Base-by-base conservation (phyloP, 805 yeast genomes). In the baker's yeast (Saccharomyces cerevisiae) region DNA sequence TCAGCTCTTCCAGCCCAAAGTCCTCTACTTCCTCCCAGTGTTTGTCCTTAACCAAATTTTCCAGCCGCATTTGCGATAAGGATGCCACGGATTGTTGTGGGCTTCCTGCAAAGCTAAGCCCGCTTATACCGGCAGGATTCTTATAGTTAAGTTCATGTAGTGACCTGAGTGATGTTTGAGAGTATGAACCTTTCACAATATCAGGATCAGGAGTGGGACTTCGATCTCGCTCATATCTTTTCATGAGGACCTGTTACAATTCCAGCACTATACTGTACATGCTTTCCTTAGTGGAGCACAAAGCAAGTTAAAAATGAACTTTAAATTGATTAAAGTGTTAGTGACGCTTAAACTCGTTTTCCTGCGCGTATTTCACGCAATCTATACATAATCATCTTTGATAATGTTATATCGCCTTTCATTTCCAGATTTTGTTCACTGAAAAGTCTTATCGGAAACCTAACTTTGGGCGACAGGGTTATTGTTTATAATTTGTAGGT, bases 1-100 rank as follows among this genome's bases (percentile, higher is more conserved):
- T 67, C 27, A 75, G 58, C 57, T 78, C 82, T 52, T 75, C 76
- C n/a, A 77, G 51, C 0, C 65, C 72, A 53, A 66, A 73, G 27
- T 66, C 66, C 4, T 70, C 71, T 32, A 75, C 57, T n/a, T 68
- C 61, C 22, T 71, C 70, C 54, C 72, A 61, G 4, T 62, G 57
- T 8, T 64, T 61, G 1, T 62, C 62, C 9, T 59, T 56, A 1
- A 66, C 62, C 24, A 73, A 59, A 26, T 64, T 61, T 13, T 63
- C 61, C 14, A 74, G 57, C 52, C 66, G 60, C 51, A 73, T 41
- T 50, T 72, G 75, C 2, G 77, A 71, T 55, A 72, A 59, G 3
- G 75, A 70, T 0, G 70, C 63, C 41, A 72, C 57, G 2, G 75
- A 70, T 21, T 55, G 52, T 14, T 58, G 61, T 10, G 62, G 55